Evolutionary conservation across 1,284 basidiomycete species (phyloP).

Genomic region (Leucoagaricus sp.): DNA sequence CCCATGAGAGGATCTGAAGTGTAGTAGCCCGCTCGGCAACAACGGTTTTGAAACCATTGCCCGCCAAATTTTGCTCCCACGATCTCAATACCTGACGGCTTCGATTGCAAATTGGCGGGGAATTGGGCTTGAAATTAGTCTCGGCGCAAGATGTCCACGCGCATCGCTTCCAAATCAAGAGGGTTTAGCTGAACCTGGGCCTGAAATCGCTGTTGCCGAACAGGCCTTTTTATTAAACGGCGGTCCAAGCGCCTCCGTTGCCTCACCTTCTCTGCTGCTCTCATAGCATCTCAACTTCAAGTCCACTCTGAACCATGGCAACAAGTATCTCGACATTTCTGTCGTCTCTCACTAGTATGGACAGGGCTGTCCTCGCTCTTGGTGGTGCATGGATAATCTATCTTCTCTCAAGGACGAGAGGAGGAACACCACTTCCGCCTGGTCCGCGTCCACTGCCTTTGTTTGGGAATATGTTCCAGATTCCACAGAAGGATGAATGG

Average conservation of each 20-base stretch:
- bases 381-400: conserved; percentile 1
- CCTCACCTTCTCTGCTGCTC: not conserved
- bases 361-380: not conserved
- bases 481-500: conserved; percentile 21
- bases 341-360: not conserved
- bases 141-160: no score
- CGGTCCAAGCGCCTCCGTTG: not conserved
- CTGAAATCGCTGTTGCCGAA: no score
- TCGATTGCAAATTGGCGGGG: no score
- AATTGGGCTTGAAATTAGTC: no score
- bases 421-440: conserved; percentile 11
- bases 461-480: conserved; percentile 23
- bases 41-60: no score
- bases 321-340: not conserved
- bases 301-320: not conserved
- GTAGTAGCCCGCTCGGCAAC: no score
- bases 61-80: no score
- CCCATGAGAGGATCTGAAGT: no score
- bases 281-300: not conserved
- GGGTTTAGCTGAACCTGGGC: no score
- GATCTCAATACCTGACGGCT: no score
- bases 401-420: not conserved
- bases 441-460: conserved; percentile 23
- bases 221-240: no score
- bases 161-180: no score